phyloP scores from a whole-genome alignment of 441 rosid species.

The Gossypium aridum region DNA sequence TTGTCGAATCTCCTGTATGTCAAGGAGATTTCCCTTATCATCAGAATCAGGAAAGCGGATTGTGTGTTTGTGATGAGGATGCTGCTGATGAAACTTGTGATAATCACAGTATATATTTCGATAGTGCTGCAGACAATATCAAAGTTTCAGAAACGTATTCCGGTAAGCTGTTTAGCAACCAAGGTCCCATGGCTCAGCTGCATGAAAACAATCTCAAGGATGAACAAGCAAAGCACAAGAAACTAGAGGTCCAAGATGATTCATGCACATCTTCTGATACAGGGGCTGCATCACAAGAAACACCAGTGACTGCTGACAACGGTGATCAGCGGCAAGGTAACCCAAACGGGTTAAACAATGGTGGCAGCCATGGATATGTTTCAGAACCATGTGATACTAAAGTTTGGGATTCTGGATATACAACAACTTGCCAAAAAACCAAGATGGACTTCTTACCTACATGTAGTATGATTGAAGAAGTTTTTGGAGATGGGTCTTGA shows the following conservation, averaged over 20 bases:
- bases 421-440: conserved; percentile 20
- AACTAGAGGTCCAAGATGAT: conserved; percentile 21
- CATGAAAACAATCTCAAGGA: conserved; percentile 15
- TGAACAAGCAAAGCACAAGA: conserved; percentile 16
- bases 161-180: conserved; percentile 6
- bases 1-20: conserved; percentile 33
- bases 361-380: conserved; percentile 19
- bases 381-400: conserved; percentile 26
- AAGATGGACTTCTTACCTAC: conserved; percentile 46
- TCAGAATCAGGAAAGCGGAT: conserved; percentile 4
- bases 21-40: conserved; percentile 10
- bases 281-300: conserved; percentile 13
- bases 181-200: conserved; percentile 6
- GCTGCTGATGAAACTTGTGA: conserved; percentile 16
- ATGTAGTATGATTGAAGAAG: conserved; percentile 50
- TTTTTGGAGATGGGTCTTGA: conserved; percentile 38
- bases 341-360: conserved; percentile 14
- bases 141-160: conserved; percentile 14
- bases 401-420: conserved; percentile 33
- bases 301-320: conserved; percentile 15
- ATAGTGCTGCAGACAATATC: background rate
- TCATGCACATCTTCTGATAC: conserved; percentile 31
- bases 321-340: conserved; percentile 14
- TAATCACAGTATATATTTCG: background rate
- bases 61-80: conserved; percentile 27